These are phyloP conservation scores for Graphium sp. DNA, from an alignment of 2,329 filamentous ascomycete species.

Conservation along the genomic window DNA sequence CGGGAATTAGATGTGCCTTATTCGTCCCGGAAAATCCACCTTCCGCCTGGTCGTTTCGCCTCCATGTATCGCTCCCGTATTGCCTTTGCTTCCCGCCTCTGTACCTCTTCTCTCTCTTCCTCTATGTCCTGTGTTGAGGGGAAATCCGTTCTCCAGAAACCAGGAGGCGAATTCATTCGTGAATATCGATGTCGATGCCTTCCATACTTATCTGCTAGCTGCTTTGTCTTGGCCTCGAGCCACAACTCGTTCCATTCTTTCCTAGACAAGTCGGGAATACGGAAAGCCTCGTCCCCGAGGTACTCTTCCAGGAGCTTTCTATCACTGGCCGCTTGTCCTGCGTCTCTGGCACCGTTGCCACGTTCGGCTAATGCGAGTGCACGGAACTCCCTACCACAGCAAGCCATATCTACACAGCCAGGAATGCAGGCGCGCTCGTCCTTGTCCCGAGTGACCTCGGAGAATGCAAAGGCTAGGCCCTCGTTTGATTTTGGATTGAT, in stretches of 20 bases:
- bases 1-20: slow-evolving; percentile 16
- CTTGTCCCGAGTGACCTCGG: slow-evolving; percentile 56
- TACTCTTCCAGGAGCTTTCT: slow-evolving; percentile 35
- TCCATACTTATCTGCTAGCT: slow-evolving; percentile 59
- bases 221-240: slow-evolving; percentile 57
- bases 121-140: slow-evolving; percentile 70
- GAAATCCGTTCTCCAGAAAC: slow-evolving; percentile 85
- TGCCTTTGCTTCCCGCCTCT: slow-evolving; percentile 42
- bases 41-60: slow-evolving; percentile 59
- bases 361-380: slow-evolving; percentile 42
- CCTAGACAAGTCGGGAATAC: slow-evolving; percentile 36
- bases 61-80: slow-evolving; percentile 64
- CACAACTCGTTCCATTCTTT: slow-evolving; percentile 50
- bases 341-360: slow-evolving; percentile 17
- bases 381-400: slow-evolving; percentile 58
- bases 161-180: slow-evolving; percentile 58
- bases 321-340: slow-evolving; percentile 21
- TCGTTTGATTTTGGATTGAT: slow-evolving; percentile 59
- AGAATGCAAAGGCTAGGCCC: slow-evolving; percentile 55
- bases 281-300: slow-evolving; percentile 41
- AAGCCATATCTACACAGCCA: slow-evolving; percentile 59
- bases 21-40: slow-evolving; percentile 75
- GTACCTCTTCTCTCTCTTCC: slow-evolving; percentile 46
- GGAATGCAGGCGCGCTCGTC: slow-evolving; percentile 52
- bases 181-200: slow-evolving; percentile 63